Percentiles rank a stretch among this genome's conserved stretches.
These are phyloP conservation scores for Ceratocystis papillata DNA, from an alignment of 2,329 filamentous ascomycete species.

Conservation along the genomic window DNA sequence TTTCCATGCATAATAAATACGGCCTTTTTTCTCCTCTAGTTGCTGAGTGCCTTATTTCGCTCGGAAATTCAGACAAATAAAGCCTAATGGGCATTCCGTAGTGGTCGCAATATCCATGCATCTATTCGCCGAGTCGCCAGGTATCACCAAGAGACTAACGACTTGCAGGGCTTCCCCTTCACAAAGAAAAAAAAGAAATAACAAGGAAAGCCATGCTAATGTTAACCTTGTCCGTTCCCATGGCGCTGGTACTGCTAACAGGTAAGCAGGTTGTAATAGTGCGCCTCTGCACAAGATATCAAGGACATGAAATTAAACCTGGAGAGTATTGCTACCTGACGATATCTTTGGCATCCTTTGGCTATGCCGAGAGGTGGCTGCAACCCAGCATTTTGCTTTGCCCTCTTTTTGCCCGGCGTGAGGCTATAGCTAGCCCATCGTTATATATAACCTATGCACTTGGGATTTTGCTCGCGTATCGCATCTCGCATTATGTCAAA, in stretches of 20 bases:
- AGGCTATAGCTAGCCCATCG: too few species aligned
- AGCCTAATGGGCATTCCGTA: too few species aligned
- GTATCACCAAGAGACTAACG: not conserved
- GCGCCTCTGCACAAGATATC: not conserved
- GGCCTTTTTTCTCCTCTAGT: too few species aligned
- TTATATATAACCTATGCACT: too few species aligned
- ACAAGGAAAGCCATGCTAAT: too few species aligned
- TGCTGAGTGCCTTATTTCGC: too few species aligned
- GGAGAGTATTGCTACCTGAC: not conserved
- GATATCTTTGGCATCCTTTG: constrained; percentile 5
- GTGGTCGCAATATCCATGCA: too few species aligned
- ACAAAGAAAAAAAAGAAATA: not conserved
- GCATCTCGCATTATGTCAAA: not conserved
- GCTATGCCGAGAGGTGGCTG: not conserved
- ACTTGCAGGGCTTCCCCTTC: not conserved
- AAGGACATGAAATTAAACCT: not conserved
- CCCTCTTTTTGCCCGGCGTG: too few species aligned
- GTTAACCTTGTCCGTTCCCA: not conserved
- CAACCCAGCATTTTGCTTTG: too few species aligned
- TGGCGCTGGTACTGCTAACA: not conserved
- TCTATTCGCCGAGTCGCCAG: too few species aligned
- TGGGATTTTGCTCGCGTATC: not conserved
- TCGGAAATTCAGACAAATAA: too few species aligned
- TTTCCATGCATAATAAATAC: not conserved
- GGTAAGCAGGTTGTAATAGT: not conserved